Evolutionary conservation across 164 flowering plant genomes (phyloP), one percentile per base, ranked within the genome.

Genomic region (Euptelea pleiosperma): DNA sequence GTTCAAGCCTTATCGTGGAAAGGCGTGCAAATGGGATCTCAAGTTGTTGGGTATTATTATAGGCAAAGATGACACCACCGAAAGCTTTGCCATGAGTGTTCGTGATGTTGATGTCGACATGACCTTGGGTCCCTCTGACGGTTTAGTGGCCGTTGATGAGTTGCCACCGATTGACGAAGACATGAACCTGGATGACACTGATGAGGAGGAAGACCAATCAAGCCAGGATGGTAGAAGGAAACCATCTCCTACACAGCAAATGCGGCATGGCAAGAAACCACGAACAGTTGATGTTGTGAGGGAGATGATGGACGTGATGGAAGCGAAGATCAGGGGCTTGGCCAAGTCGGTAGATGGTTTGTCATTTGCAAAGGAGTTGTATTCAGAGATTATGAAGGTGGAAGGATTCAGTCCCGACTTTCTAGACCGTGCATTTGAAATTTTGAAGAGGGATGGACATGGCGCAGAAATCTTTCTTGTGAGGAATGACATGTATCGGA

Each of bases 11-110:
- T 55, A 26, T 40, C 47, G 58, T 25, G 58, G 58, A 55, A 55
- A 47, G 33, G 44, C 58, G 24, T 55, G 58, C 47, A 55, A 40
- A 55, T 55, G 58, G 58, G 28, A 55, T 39, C 40, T 22, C 44
- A 30, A 26, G 44, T 55, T 10, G 8, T 28, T 55, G 46, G 58
- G 18, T 36, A 40, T 22, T 26, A 55, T 55, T 40, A 10, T 55
- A 0, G 58, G 58, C 31, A 55, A 40, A 25, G 45, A 40, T 55
- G 4, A 2, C 6, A 29, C 15, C 22, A 21, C 11, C 15, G 35
- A 12, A 53, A 35, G 18, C 29, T 2, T 35, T 35, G 14, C 29
- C 33, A 40, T 28, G 14, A 40, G 40, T 36, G 18, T 6, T n/a
- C n/a, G n/a, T n/a, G n/a, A n/a, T n/a, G 34, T 39, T 28, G 58